Conservation (phyloP, 2,329 filamentous ascomycete genomes). For the Neopestalotiopsis clavispora region DNA sequence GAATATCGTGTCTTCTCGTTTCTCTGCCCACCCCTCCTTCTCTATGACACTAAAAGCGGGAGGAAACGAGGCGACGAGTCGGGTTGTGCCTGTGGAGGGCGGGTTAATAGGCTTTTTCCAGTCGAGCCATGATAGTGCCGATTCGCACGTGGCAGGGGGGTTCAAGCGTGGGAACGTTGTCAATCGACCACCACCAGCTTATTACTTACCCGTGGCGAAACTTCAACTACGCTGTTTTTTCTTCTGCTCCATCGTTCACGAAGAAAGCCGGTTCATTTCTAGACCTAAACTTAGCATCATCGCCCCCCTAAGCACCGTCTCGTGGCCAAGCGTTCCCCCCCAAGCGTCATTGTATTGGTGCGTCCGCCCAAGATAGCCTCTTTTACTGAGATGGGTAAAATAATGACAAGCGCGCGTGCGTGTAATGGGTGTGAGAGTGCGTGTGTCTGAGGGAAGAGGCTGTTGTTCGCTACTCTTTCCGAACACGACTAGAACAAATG, state of each 20-base stretch:
- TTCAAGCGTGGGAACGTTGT: neutral
- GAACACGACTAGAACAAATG: too few relatives aligned
- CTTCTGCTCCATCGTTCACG: neutral
- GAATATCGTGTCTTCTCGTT: neutral
- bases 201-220: neutral
- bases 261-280: neutral
- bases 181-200: neutral
- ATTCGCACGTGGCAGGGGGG: neutral
- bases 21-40: neutral
- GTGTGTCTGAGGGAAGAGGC: too few relatives aligned
- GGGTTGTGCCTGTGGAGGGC: neutral
- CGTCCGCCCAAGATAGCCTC: too few relatives aligned
- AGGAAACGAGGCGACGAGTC: neutral
- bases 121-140: neutral
- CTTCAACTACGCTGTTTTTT: neutral
- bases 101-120: neutral
- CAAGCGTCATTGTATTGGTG: too few relatives aligned
- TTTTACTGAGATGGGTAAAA: too few relatives aligned
- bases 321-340: neutral
- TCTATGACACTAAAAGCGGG: neutral
- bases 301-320: neutral
- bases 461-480: too few relatives aligned
- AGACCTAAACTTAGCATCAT: neutral
- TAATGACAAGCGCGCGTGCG: too few relatives aligned
- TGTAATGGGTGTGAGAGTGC: too few relatives aligned